These are phyloP conservation scores for Leishmania tarentolae DNA, from an alignment of 208 protist genomes.

Conservation along the genomic window DNA sequence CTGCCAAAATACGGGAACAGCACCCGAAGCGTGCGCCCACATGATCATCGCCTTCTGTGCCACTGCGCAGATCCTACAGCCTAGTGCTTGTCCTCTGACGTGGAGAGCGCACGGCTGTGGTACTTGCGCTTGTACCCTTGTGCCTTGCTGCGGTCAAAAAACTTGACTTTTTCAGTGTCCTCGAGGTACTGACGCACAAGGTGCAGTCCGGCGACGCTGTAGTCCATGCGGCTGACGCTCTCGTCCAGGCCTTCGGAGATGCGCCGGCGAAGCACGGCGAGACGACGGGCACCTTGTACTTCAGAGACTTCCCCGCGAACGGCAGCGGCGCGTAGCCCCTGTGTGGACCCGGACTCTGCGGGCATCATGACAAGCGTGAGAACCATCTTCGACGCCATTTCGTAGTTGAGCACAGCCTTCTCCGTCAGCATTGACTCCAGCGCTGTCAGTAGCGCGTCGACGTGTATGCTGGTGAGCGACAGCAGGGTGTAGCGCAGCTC, in stretches of 20 bases:
- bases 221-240: slow-evolving; percentile 68
- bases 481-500: slow-evolving; percentile 84
- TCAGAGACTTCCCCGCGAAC: slow-evolving; percentile 72
- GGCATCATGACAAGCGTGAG: slow-evolving; percentile 63
- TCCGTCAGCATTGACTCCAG: slow-evolving; percentile 68
- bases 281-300: slow-evolving; percentile 56
- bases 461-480: slow-evolving; percentile 80
- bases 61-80: not conserved
- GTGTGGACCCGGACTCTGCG: slow-evolving; percentile 27
- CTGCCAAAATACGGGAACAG: not conserved
- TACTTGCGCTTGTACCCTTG: slow-evolving; percentile 87
- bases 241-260: slow-evolving; percentile 71
- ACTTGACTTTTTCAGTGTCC: slow-evolving; percentile 69
- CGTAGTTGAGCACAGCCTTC: slow-evolving; percentile 79
- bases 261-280: slow-evolving; percentile 53
- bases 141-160: slow-evolving; percentile 83
- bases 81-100: slow-evolving; percentile 13
- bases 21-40: not conserved
- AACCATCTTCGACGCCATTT: slow-evolving; percentile 76
- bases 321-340: slow-evolving; percentile 44
- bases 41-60: not conserved
- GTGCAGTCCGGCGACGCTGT: slow-evolving; percentile 75
- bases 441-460: slow-evolving; percentile 73
- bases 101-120: slow-evolving; percentile 55
- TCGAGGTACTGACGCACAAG: slow-evolving; percentile 65